Evolutionary conservation across 306 rosid genomes (phyloP).

Genomic region (Vigna reflexopilosa): DNA sequence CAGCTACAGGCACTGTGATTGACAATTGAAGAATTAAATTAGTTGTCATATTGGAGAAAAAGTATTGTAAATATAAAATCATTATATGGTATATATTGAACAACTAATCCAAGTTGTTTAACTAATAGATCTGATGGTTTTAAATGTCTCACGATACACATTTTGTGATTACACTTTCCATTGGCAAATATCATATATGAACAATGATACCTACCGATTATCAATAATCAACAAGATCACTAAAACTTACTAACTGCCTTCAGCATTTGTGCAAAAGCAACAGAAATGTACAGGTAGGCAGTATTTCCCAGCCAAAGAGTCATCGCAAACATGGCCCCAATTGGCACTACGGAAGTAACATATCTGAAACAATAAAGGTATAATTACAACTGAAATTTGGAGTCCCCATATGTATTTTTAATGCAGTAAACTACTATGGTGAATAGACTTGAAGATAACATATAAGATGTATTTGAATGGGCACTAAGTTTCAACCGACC

Average conservation of each 20-base stretch:
- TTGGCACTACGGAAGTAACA: constrained; percentile 86
- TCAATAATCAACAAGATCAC: constrained; percentile 33
- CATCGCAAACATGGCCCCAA: constrained; percentile 98
- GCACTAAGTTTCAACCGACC: constrained; percentile 10
- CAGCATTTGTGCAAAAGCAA: constrained; percentile 97
- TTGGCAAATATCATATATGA: constrained; percentile 31
- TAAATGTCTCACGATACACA: constrained; percentile 27
- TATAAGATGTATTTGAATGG: constrained; percentile 4
- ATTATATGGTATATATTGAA: not conserved
- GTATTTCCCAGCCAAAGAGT: constrained; percentile 99
- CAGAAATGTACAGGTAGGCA: constrained; percentile 96
- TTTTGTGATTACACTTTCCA: constrained; percentile 23
- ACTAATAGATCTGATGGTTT: constrained; percentile 22
- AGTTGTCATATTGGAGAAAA: constrained; percentile 36
- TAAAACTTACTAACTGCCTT: constrained; percentile 94
- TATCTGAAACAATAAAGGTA: constrained; percentile 71
- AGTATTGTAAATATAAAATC: constrained; percentile 21
- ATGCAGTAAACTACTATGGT: constrained; percentile 8
- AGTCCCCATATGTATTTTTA: constrained; percentile 34
- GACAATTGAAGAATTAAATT: constrained; percentile 41
- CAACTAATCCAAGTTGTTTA: constrained; percentile 38
- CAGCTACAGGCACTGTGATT: constrained; percentile 98
- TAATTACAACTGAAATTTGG: constrained; percentile 40
- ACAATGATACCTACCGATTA: constrained; percentile 39
- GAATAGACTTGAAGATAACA: constrained; percentile 28